Evolutionary conservation across 1,139 yeast species (phyloP), one percentile per base, ranked within the genome.

Genomic region (Yamadazyma taylorii): DNA sequence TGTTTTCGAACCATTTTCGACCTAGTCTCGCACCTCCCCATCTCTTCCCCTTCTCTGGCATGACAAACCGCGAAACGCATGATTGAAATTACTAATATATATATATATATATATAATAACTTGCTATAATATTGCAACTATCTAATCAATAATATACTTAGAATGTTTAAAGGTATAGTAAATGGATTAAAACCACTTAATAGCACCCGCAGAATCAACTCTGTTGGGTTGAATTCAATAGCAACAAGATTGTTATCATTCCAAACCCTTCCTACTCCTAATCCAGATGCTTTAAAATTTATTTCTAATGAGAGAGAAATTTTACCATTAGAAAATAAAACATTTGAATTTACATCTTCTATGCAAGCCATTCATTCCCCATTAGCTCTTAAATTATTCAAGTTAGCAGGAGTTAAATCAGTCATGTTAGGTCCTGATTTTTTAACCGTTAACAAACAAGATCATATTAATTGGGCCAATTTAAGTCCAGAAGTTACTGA

Each of bases 201-300:
- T 13, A 17, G 30, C 16, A 12, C 21, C 14, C 12, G 13, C 5
- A 27, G 4, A 10, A 13, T 7, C 10, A 25, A 12, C 10, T 27
- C 19, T 16, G 11, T 3, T 29, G 32, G 32, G 11, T 12, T 24
- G n/a, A 24, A 24, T 5, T n/a, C 11, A 6, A 6, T n/a, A 9
- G 16, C 16, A 7, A 9, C 13, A 5, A 52, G 73, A 31, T 50
- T 58, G 23, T 58, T 68, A 12, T 56, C 70, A 1, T 69, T 71
- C 51, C 61, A 69, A 44, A 69, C 77, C 4, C 53, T 59, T 29
- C 61, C 85, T 3, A 92, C 98, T 0, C 98, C 98, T 3, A 92
- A 92, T 53, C 90, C 81, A 29, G 86, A 92, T 60, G 97, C 98
- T 0, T 67, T 92, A 42, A 92, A 92, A 63, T 92, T 89, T 51